Conservation (phyloP, 495 filamentous ascomycete species). For the Achaetomiella virescens region DNA sequence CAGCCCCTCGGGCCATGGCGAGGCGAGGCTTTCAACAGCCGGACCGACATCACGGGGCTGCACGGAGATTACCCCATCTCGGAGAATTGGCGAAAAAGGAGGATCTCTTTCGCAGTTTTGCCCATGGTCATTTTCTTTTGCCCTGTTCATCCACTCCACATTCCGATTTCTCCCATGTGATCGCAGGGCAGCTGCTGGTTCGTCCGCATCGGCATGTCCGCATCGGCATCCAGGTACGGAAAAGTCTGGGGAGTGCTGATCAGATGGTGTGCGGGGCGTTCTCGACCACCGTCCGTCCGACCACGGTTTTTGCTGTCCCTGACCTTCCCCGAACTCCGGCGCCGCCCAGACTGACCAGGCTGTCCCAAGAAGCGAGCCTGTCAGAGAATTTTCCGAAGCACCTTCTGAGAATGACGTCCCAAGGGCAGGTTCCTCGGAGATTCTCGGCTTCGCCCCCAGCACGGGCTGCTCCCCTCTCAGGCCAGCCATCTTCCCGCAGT, state of each 20-base stretch:
- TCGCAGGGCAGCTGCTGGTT: slow-evolving; percentile 6
- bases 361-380: not conserved
- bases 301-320: not conserved
- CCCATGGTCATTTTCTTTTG: not conserved
- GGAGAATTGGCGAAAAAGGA: not conserved
- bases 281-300: not conserved
- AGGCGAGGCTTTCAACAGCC: not conserved
- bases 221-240: not conserved
- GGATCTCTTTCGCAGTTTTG: not conserved
- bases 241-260: slow-evolving; percentile 12
- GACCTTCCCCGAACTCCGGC: not conserved
- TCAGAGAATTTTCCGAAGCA: not conserved
- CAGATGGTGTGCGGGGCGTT: slow-evolving; percentile 6
- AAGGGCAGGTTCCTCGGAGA: not conserved
- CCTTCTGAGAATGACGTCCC: not conserved
- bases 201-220: slow-evolving; percentile 1
- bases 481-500: not conserved
- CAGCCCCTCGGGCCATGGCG: not conserved
- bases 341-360: not conserved
- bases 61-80: slow-evolving; percentile 3
- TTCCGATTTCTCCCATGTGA: slow-evolving; percentile 8
- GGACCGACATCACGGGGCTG: not conserved
- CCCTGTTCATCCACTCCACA: not conserved
- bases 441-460: not conserved
- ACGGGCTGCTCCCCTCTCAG: not conserved